A percentile compares a stretch with the other conserved stretches of the same genome.
phyloP scores from a whole-genome alignment of 1,284 basidiomycete species.

The Schizophyllum amplum region DNA sequence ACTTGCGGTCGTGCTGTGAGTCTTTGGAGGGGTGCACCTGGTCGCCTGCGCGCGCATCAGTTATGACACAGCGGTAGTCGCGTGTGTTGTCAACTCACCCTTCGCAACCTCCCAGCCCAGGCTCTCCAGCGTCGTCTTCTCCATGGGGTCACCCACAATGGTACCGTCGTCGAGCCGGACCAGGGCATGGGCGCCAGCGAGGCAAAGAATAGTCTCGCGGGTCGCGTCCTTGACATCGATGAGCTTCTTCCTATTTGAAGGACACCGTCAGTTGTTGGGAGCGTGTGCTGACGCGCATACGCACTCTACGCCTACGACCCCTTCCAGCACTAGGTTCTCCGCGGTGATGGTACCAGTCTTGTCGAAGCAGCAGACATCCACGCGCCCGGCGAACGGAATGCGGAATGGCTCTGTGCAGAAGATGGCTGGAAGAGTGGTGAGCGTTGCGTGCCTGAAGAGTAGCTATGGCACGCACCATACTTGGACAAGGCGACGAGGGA shows the following conservation, averaged over 20 bases:
- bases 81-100: too few species aligned
- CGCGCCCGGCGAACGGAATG: constrained; percentile 87
- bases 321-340: constrained; percentile 91
- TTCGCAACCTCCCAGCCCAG: constrained; percentile 85
- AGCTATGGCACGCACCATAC: constrained; percentile 49
- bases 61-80: too few species aligned
- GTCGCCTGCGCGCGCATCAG: too few species aligned
- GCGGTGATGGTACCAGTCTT: constrained; percentile 97
- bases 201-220: constrained; percentile 77
- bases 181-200: constrained; percentile 93
- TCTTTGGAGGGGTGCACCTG: constrained; percentile 51
- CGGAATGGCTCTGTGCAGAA: constrained; percentile 98
- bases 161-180: constrained; percentile 90
- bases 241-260: constrained; percentile 63
- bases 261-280: constrained; percentile 25
- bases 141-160: constrained; percentile 98
- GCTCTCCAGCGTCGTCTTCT: constrained; percentile 91
- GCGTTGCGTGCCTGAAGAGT: constrained; percentile 2
- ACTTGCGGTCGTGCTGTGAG: constrained; percentile 49
- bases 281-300: constrained; percentile 26
- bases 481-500: constrained; percentile 91
- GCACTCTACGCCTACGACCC: constrained; percentile 81
- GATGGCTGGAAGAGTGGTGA: constrained; percentile 52
- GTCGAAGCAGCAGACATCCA: constrained; percentile 96
- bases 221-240: constrained; percentile 72